phyloP scores from a whole-genome alignment of 1,284 basidiomycete genomes.

The Sporisorium graminicola region DNA sequence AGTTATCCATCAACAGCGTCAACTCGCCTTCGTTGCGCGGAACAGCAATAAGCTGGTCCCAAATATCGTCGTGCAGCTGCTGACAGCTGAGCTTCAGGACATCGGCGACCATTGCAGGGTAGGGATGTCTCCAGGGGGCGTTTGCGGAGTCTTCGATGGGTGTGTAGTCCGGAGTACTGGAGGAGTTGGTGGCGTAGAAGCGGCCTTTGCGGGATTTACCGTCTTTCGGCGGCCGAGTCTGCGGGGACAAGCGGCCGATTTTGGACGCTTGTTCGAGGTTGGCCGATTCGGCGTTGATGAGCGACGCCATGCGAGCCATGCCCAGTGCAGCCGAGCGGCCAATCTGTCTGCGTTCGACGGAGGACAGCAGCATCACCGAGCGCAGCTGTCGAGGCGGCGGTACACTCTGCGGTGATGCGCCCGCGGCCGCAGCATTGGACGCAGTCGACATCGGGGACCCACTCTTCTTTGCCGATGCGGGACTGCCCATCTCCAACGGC shows the following conservation, averaged over 20 bases:
- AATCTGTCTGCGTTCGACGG: slow-evolving; percentile 32
- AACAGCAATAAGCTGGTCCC: slow-evolving; percentile 41
- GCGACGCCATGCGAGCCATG: slow-evolving; percentile 35
- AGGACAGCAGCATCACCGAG: slow-evolving; percentile 28
- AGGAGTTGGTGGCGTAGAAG: slow-evolving; percentile 13
- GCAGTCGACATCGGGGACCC: not conserved
- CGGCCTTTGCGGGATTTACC: slow-evolving; percentile 31
- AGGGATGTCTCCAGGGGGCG: slow-evolving; percentile 50
- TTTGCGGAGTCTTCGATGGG: slow-evolving; percentile 44
- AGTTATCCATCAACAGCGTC: slow-evolving; percentile 30
- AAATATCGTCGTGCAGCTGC: slow-evolving; percentile 48
- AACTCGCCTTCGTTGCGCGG: slow-evolving; percentile 37
- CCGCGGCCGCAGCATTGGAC: too few species aligned
- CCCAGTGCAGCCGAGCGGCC: slow-evolving; percentile 36
- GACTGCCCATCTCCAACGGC: slow-evolving; percentile 18
- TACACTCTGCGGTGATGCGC: slow-evolving; percentile 10
- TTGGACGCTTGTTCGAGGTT: slow-evolving; percentile 27
- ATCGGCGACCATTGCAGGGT: slow-evolving; percentile 49
- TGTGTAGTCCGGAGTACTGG: slow-evolving; percentile 1
- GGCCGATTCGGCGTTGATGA: slow-evolving; percentile 39
- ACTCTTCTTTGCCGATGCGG: not conserved
- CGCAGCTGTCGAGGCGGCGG: slow-evolving; percentile 14
- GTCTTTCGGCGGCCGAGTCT: slow-evolving; percentile 5
- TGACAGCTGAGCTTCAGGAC: slow-evolving; percentile 29
- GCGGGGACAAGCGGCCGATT: slow-evolving; percentile 11